Percentiles rank a stretch among this genome's conserved stretches.
These are phyloP conservation scores for Rostrohypoxylon terebratum DNA, from an alignment of 495 filamentous ascomycete species.

Conservation along the genomic window DNA sequence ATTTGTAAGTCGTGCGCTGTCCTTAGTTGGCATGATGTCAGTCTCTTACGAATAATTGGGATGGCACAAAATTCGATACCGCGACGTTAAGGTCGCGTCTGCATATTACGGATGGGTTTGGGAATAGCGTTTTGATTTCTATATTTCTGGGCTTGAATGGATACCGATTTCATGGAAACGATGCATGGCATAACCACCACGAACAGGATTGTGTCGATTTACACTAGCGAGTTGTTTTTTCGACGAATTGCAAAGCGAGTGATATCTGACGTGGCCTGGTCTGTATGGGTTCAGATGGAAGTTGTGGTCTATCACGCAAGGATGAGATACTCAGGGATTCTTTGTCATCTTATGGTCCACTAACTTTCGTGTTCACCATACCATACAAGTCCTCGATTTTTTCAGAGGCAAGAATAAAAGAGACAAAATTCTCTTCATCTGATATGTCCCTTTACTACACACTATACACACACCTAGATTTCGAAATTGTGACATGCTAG, in stretches of 20 bases:
- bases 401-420: not conserved
- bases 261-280: not conserved
- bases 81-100: conserved; percentile 13
- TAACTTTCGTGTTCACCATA: not conserved
- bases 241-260: not conserved
- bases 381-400: not conserved
- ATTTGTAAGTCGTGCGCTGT: not conserved
- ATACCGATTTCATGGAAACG: conserved; percentile 26
- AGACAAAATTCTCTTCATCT: not conserved
- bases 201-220: not conserved
- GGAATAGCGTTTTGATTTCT: conserved; percentile 25
- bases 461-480: not conserved
- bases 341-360: not conserved
- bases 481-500: not conserved
- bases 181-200: not conserved
- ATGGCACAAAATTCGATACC: not conserved
- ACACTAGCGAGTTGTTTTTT: not conserved
- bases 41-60: not conserved
- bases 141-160: conserved; percentile 1
- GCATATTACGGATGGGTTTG: conserved; percentile 25
- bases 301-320: not conserved
- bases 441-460: not conserved
- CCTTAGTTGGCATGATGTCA: not conserved
- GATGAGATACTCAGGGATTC: not conserved
- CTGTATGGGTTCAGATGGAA: not conserved